Conservation (phyloP, 2,329 filamentous ascomycete species). For the Zarea fungicola region DNA sequence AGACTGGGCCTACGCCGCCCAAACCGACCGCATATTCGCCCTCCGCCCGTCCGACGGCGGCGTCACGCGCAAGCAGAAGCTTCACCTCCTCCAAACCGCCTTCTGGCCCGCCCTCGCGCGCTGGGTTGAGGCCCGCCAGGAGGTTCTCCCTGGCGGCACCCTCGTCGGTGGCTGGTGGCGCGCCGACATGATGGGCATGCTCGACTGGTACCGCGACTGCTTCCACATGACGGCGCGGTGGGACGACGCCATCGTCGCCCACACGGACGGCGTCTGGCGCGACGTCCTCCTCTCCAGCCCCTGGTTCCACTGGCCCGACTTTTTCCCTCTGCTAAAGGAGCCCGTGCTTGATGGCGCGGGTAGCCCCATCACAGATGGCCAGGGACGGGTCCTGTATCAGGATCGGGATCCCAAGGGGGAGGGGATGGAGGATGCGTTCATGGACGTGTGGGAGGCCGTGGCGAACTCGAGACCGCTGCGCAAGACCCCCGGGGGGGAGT, state of each 20-base stretch:
- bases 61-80: conserved; percentile 17
- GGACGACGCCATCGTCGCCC: conserved; percentile 17
- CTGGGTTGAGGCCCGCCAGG: conserved; percentile 20
- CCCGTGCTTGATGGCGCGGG: conserved; percentile 14
- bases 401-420: conserved; percentile 14
- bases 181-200: conserved; percentile 23
- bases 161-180: conserved; percentile 21
- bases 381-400: conserved; percentile 11
- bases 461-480: conserved; percentile 19
- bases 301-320: conserved; percentile 25
- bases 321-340: conserved; percentile 18
- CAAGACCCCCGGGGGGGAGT: conserved; percentile 16
- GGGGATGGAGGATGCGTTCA: conserved; percentile 21
- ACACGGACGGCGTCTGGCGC: conserved; percentile 22
- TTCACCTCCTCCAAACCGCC: conserved; percentile 18
- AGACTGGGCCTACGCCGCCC: conserved; percentile 19
- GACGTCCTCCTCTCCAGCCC: conserved; percentile 19
- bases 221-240: conserved; percentile 17
- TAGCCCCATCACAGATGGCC: conserved; percentile 1
- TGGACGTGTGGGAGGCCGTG: conserved; percentile 22
- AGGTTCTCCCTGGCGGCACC: conserved; percentile 18
- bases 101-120: conserved; percentile 25
- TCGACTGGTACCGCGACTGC: conserved; percentile 25
- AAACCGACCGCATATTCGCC: conserved; percentile 18
- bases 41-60: conserved; percentile 13